phyloP scores from a whole-genome alignment of 2,329 filamentous ascomycete genomes.

The Alternaria consortialis region DNA sequence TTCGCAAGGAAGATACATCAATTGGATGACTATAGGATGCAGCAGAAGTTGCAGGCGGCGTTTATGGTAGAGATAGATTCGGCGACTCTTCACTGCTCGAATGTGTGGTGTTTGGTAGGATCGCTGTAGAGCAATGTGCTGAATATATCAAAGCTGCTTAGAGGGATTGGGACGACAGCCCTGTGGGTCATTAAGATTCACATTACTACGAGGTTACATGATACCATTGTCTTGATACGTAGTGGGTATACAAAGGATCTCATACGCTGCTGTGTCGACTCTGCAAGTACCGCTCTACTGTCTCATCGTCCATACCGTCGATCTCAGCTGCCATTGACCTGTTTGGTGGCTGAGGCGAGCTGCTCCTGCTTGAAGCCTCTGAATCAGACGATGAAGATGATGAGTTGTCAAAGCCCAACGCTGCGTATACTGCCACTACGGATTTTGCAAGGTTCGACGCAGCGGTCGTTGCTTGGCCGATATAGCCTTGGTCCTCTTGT shows the following conservation, averaged over 20 bases:
- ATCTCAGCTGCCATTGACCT: constrained; percentile 30
- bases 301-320: constrained; percentile 34
- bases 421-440: constrained; percentile 38
- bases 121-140: constrained; percentile 17
- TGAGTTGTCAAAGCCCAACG: constrained; percentile 46
- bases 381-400: constrained; percentile 28
- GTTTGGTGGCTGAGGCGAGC: constrained; percentile 5
- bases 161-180: not conserved
- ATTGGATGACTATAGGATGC: no score
- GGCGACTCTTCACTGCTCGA: no score
- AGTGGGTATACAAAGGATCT: not conserved
- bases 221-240: not conserved
- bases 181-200: not conserved
- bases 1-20: no score
- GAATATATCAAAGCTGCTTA: constrained; percentile 11
- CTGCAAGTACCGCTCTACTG: constrained; percentile 35
- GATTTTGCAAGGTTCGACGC: constrained; percentile 32
- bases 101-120: no score
- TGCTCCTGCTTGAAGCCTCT: constrained; percentile 4
- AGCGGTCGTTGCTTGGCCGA: constrained; percentile 21
- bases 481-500: constrained; percentile 18
- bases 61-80: no score
- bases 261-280: constrained; percentile 26
- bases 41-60: no score
- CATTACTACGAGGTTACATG: not conserved